phyloP scores from a whole-genome alignment of 768 basidiomycete genomes.

The Guyanaporus albipodus region DNA sequence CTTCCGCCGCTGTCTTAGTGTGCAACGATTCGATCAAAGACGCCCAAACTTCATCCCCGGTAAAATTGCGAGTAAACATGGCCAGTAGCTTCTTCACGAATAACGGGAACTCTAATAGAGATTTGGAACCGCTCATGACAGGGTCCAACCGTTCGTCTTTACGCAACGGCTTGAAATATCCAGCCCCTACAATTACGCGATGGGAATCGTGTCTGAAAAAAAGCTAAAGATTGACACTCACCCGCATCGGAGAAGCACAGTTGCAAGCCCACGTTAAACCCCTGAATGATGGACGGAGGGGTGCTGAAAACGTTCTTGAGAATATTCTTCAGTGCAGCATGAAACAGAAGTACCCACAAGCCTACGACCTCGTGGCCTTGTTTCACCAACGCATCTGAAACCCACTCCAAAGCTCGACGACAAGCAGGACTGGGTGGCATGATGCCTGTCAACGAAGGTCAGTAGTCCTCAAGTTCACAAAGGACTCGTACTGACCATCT shows the following conservation, averaged over 20 bases:
- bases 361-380: constrained; percentile 40
- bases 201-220: neutral
- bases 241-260: constrained; percentile 57
- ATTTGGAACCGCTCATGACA: constrained; percentile 22
- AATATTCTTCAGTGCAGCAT: neutral
- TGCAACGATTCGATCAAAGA: constrained; percentile 35
- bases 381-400: constrained; percentile 31
- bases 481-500: constrained; percentile 32
- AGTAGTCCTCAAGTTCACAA: neutral
- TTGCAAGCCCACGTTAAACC: constrained; percentile 51
- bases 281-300: constrained; percentile 48
- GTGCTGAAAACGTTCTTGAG: constrained; percentile 19
- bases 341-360: constrained; percentile 30
- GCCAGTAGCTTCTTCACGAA: constrained; percentile 44
- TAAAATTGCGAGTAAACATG: constrained; percentile 31
- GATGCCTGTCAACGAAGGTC: constrained; percentile 26
- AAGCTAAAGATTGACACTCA: constrained; percentile 11
- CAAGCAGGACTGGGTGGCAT: constrained; percentile 39
- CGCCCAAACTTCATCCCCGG: constrained; percentile 26
- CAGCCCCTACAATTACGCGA: constrained; percentile 38
- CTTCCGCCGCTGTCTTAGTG: constrained; percentile 25
- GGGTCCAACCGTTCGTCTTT: constrained; percentile 36
- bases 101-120: constrained; percentile 25
- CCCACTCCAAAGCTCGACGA: constrained; percentile 34
- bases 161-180: constrained; percentile 35